Conservation (phyloP, 345 rosid genomes). For the Boechera stricta region DNA sequence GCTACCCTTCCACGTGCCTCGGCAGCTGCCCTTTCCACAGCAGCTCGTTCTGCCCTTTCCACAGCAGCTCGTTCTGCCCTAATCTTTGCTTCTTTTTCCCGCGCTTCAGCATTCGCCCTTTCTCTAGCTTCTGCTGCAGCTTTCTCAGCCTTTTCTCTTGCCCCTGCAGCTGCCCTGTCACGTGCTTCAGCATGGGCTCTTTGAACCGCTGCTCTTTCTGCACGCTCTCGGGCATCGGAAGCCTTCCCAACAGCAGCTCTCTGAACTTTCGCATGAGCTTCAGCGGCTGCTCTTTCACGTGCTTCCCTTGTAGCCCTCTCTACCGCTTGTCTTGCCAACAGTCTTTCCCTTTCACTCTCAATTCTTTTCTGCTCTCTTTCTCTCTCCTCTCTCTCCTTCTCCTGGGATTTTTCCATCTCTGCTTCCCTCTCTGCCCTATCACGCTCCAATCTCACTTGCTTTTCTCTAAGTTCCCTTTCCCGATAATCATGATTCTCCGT, state of each 20-base stretch:
- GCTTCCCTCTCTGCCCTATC: slow-evolving; percentile 67
- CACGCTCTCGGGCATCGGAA: slow-evolving; percentile 83
- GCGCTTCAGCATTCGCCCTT: slow-evolving; percentile 62
- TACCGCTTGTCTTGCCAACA: slow-evolving; percentile 82
- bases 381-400: slow-evolving; percentile 57
- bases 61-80: slow-evolving; percentile 89
- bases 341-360: slow-evolving; percentile 79
- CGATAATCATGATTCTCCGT: slow-evolving; percentile 63
- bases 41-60: slow-evolving; percentile 87
- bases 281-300: slow-evolving; percentile 91
- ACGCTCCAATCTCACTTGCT: slow-evolving; percentile 56
- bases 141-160: slow-evolving; percentile 84
- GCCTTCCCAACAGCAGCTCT: slow-evolving; percentile 90
- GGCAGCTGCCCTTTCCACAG: slow-evolving; percentile 82
- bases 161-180: slow-evolving; percentile 90
- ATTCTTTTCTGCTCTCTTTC: slow-evolving; percentile 54
- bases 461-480: slow-evolving; percentile 66
- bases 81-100: slow-evolving; percentile 64
- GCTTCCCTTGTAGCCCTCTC: slow-evolving; percentile 99
- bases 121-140: slow-evolving; percentile 93
- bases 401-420: slow-evolving; percentile 62
- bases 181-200: slow-evolving; percentile 98
- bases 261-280: slow-evolving; percentile 82
- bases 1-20: slow-evolving; percentile 82
- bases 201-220: slow-evolving; percentile 90